Percentiles rank a stretch among this genome's conserved stretches.
These are phyloP conservation scores for Penicillium crystallinum DNA, from an alignment of 495 filamentous ascomycete genomes.

Conservation along the genomic window DNA sequence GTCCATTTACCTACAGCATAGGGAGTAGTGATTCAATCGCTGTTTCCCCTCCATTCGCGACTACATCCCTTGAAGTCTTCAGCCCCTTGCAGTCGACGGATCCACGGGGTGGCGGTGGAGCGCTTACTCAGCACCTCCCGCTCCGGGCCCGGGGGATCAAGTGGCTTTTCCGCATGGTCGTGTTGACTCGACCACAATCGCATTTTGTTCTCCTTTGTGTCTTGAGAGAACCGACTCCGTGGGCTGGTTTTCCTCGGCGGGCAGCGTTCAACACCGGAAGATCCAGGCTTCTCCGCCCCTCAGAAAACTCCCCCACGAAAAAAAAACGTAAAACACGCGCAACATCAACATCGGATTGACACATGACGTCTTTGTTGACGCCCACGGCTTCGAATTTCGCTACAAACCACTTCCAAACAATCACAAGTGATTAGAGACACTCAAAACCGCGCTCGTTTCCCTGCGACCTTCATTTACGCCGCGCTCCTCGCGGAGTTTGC, in stretches of 20 bases:
- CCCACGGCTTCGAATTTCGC: constrained; percentile 16
- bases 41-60: too few species aligned
- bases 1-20: too few species aligned
- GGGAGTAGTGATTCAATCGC: too few species aligned
- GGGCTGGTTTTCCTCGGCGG: constrained; percentile 2
- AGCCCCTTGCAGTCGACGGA: background rate
- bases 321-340: constrained; percentile 24
- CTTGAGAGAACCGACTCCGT: constrained; percentile 4
- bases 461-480: constrained; percentile 21
- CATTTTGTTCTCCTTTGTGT: constrained; percentile 14
- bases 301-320: constrained; percentile 7
- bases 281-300: background rate
- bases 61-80: too few species aligned
- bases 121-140: constrained; percentile 33
- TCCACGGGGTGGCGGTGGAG: background rate
- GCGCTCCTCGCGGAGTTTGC: constrained; percentile 40
- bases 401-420: constrained; percentile 9
- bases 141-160: constrained; percentile 22
- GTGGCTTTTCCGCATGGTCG: constrained; percentile 39
- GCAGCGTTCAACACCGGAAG: background rate
- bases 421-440: constrained; percentile 3
- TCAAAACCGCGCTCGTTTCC: background rate
- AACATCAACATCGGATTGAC: constrained; percentile 20
- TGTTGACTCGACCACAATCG: constrained; percentile 16
- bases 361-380: constrained; percentile 47